Evolutionary conservation across 148 eudicot genomes (phyloP).

Genomic region (Fagopyrum esculentum): DNA sequence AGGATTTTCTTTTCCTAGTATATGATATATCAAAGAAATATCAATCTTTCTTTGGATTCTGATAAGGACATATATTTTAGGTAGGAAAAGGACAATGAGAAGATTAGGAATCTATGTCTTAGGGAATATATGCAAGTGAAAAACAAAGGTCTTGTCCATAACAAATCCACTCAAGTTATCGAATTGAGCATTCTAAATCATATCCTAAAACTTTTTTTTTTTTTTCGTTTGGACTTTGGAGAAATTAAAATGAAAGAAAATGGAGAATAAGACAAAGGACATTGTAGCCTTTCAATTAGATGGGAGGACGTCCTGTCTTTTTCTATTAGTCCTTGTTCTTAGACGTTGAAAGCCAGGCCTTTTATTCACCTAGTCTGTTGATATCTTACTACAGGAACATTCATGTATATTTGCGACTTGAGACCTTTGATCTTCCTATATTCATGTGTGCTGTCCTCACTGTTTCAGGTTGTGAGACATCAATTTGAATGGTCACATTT

Average conservation of each 20-base stretch:
- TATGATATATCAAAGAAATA: not conserved
- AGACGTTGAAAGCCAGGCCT: not conserved
- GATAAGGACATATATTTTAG: not conserved
- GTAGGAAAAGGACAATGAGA: not conserved
- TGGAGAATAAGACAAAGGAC: not conserved
- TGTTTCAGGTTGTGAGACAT: constrained; percentile 3
- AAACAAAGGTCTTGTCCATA: not conserved
- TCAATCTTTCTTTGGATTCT: not conserved
- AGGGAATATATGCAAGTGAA: not conserved
- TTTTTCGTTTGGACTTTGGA: not conserved
- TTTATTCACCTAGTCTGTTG: not conserved
- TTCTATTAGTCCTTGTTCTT: not conserved
- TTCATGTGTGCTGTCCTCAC: not conserved
- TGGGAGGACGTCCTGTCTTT: not conserved
- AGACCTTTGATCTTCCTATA: not conserved
- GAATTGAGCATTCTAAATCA: not conserved
- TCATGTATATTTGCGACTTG: not conserved
- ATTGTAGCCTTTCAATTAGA: not conserved
- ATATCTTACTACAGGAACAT: constrained; percentile 1
- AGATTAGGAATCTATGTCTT: not conserved
- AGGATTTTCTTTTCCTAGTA: not conserved
- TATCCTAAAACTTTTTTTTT: not conserved
- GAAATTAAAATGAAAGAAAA: not conserved
- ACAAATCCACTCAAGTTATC: not conserved
- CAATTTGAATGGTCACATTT: not conserved